These are phyloP conservation scores for Phytophthora palmivora DNA, from an alignment of 352 stramenopile species.

Conservation along the genomic window DNA sequence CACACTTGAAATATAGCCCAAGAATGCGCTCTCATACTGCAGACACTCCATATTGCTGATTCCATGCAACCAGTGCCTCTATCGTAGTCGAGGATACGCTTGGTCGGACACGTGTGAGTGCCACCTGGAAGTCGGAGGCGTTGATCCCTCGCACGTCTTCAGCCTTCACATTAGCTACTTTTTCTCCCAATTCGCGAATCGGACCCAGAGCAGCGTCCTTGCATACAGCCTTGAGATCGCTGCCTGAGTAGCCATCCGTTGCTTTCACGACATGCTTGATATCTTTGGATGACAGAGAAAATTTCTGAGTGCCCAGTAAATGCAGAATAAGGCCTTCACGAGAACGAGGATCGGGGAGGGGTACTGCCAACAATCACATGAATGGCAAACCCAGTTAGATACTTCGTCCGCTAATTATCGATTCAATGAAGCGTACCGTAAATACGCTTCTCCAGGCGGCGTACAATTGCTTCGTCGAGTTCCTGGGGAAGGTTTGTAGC, in stretches of 20 bases:
- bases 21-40: conserved; percentile 36
- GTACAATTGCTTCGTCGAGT: conserved; percentile 88
- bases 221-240: conserved; percentile 93
- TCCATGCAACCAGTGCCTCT: conserved; percentile 66
- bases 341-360: conserved; percentile 65
- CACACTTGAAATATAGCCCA: conserved; percentile 29
- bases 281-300: conserved; percentile 62
- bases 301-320: conserved; percentile 63
- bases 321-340: conserved; percentile 64
- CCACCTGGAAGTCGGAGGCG: conserved; percentile 60
- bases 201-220: conserved; percentile 94
- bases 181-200: conserved; percentile 80
- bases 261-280: conserved; percentile 69
- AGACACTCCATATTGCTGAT: conserved; percentile 74
- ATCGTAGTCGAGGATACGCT: conserved; percentile 76
- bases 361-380: conserved; percentile 53
- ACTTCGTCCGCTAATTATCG: background rate
- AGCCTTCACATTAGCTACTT: conserved; percentile 58
- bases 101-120: conserved; percentile 64
- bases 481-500: conserved; percentile 89
- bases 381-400: background rate
- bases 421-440: conserved; percentile 63
- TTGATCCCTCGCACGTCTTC: conserved; percentile 76
- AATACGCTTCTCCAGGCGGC: conserved; percentile 87
- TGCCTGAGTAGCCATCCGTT: conserved; percentile 88